Base-by-base conservation (phyloP, 2,329 filamentous ascomycete genomes). In the Exophiala sp. region DNA sequence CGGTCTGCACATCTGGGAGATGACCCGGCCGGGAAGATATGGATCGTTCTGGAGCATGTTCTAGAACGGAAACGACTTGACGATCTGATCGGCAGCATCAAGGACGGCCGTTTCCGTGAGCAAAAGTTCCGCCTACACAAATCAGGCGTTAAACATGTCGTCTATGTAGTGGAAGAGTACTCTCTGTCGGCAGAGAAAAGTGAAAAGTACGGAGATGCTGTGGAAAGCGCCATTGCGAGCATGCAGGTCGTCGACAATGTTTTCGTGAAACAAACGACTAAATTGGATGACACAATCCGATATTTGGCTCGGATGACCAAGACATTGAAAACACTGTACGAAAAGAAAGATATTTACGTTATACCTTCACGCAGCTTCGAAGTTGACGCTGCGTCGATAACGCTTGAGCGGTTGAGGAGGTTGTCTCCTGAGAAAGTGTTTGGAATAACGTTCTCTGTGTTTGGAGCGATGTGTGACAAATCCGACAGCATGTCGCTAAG, bases 51-150 rank as follows among this genome's bases (percentile, higher is more conserved):
- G 3, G 88, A 92, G 68, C 89, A 85, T 78, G 88, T 94, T 41
- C 80, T 91, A 1, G 89, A 94, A 71, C 80, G 89, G 57, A 94
- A 94, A 67, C 79, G 89, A 7, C 78, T 91, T 0, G 88, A 92
- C 65, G 89, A 94, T 67, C 73, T 94, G 43, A 79, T 92, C n/a
- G 75, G 79, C 47, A 91, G 87, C 58, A 89, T 94, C 71, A 90
- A 88, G 68, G 89, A 92, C 58, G 87, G 88, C 1, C 83, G 89
- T 2, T 92, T 91, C 63, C 86, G 87, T 62, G 89, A 94, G 67
- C 89, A 94, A 66, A 92, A 94, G 66, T 92, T 91, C 66, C 85
- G 89, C 1, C 77, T 92, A 9, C 80, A 81, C 50, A 83, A 83
- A 47, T 88, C 83, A 0, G 88, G 88, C 0, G 76, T 89, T n/a